phyloP scores from a whole-genome alignment of 345 rosid species.

The Brassica cretica region DNA sequence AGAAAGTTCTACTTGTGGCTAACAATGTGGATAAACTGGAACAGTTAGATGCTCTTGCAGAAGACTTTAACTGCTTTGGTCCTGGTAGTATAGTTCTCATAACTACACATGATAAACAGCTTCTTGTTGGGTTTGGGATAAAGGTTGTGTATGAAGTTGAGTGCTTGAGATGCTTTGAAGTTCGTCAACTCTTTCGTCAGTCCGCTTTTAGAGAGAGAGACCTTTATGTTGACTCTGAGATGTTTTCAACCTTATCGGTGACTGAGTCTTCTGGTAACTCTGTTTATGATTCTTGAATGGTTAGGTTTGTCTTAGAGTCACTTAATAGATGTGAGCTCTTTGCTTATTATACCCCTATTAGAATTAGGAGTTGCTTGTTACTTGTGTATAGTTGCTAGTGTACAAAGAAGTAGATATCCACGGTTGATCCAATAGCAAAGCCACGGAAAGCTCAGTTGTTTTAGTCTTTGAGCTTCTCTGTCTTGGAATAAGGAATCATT shows the following conservation, averaged over 20 bases:
- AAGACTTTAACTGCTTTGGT: slow-evolving; percentile 25
- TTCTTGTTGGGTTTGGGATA: slow-evolving; percentile 1
- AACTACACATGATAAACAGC: slow-evolving; percentile 35
- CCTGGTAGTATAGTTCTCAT: slow-evolving; percentile 33
- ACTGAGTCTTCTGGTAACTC: slow-evolving; percentile 30
- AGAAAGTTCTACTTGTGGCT: slow-evolving; percentile 28
- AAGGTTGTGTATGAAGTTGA: slow-evolving; percentile 26
- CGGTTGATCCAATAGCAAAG: slow-evolving; percentile 4
- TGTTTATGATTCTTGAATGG: not conserved
- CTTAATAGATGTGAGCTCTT: not conserved
- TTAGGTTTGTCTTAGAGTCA: not conserved
- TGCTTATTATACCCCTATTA: slow-evolving; percentile 1
- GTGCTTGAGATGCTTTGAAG: slow-evolving; percentile 15
- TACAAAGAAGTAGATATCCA: slow-evolving; percentile 1
- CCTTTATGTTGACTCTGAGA: not conserved
- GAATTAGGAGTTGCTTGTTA: not conserved
- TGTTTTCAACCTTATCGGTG: not conserved
- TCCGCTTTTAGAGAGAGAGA: slow-evolving; percentile 20
- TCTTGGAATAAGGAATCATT: not conserved
- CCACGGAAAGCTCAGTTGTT: not conserved
- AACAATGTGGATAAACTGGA: slow-evolving; percentile 11
- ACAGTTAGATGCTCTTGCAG: slow-evolving; percentile 33
- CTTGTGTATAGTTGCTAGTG: not conserved
- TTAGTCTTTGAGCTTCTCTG: slow-evolving; percentile 1
- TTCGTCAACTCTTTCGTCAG: slow-evolving; percentile 18